A percentile compares a stretch with the other conserved stretches of the same genome.
Evolutionary conservation across 1,139 yeast genomes (phyloP).

Genomic region (Tardiomyces blankii): DNA sequence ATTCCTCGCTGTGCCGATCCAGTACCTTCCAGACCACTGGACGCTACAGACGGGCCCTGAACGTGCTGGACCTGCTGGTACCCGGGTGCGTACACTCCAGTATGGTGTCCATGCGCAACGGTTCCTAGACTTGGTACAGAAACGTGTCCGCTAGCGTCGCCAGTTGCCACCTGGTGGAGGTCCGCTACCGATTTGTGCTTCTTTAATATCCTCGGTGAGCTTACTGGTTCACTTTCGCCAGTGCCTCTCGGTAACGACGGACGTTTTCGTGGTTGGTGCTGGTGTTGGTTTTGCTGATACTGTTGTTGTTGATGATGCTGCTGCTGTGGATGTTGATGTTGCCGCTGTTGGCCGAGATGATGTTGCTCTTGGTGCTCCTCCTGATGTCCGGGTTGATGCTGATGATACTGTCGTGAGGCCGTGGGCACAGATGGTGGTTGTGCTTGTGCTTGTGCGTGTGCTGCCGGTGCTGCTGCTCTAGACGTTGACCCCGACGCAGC

Average conservation of each 20-base stretch:
- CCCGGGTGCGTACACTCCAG: neutral
- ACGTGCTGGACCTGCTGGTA: neutral
- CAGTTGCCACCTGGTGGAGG: neutral
- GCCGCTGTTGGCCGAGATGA: too few species aligned
- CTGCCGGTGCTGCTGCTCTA: too few species aligned
- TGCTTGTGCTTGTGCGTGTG: too few species aligned
- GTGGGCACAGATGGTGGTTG: too few species aligned
- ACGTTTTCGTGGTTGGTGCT: neutral
- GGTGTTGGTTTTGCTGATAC: neutral
- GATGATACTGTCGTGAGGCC: too few species aligned
- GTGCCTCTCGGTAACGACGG: neutral
- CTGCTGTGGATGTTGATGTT: too few species aligned
- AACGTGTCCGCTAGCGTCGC: neutral
- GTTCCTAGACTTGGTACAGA: neutral
- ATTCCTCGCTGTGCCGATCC: neutral
- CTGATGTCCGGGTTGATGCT: too few species aligned
- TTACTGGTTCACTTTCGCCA: neutral
- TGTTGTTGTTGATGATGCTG: neutral
- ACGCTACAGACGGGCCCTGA: neutral
- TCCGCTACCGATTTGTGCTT: neutral
- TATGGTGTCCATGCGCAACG: neutral
- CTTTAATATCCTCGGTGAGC: neutral
- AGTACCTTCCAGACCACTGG: neutral
- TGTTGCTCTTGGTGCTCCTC: too few species aligned
- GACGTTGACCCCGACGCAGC: too few species aligned